Conservation (phyloP, 2,329 filamentous ascomycete species). For the Fusarium globosum region DNA sequence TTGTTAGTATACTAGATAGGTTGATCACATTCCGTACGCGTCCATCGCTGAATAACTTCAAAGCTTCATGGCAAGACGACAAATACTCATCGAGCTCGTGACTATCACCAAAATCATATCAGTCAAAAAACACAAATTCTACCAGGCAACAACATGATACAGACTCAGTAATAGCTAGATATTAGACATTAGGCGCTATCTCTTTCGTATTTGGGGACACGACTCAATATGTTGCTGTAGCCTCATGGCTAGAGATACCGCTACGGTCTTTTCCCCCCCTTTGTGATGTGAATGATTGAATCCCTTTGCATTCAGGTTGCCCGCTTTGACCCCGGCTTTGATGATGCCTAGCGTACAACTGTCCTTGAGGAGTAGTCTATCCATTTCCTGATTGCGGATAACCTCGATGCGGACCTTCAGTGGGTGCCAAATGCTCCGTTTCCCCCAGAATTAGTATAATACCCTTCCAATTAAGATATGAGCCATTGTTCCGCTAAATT, state of each 20-base stretch:
- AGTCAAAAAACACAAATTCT: too few species aligned
- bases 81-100: neutral
- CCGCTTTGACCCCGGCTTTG: too few species aligned
- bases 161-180: neutral
- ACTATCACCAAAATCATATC: neutral
- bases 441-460: neutral
- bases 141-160: neutral
- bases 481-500: neutral
- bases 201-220: neutral
- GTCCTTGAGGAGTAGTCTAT: neutral
- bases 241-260: neutral
- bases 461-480: accelerated
- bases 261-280: neutral
- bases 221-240: neutral
- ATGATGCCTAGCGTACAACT: too few species aligned
- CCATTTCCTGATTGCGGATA: neutral
- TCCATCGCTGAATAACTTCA: neutral
- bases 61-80: neutral
- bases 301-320: neutral
- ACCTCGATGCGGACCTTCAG: neutral
- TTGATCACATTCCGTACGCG: neutral
- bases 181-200: neutral
- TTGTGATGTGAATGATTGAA: neutral
- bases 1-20: neutral
- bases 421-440: neutral